These are phyloP conservation scores for Mortierella alpina DNA, from an alignment of 192 early-diverging fungal species.

Conservation along the genomic window DNA sequence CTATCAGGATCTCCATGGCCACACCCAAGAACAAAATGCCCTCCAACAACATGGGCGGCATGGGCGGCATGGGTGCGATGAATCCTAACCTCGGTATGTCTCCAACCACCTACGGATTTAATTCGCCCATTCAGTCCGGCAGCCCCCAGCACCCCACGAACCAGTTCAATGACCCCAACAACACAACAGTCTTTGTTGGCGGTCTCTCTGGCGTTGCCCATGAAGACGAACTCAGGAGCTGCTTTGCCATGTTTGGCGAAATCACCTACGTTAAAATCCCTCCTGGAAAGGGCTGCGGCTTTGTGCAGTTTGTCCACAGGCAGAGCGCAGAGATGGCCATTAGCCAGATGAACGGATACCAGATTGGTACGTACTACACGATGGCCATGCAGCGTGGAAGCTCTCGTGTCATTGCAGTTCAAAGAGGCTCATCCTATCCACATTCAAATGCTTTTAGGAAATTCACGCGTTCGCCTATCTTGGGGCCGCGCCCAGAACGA, in stretches of 20 bases:
- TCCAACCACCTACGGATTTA: slow-evolving; percentile 24
- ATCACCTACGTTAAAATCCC: slow-evolving; percentile 96
- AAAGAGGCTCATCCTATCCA: not conserved
- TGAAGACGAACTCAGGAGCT: slow-evolving; percentile 85
- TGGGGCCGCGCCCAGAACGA: slow-evolving; percentile 71
- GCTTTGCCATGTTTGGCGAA: slow-evolving; percentile 91
- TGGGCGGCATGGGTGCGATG: slow-evolving; percentile 26
- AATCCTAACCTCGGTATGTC: slow-evolving; percentile 39
- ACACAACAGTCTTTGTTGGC: slow-evolving; percentile 98
- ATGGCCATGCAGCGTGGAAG: not conserved
- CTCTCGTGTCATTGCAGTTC: too few species aligned
- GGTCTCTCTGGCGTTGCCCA: slow-evolving; percentile 84
- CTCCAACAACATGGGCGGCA: slow-evolving; percentile 75
- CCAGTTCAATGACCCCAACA: slow-evolving; percentile 82
- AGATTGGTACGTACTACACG: slow-evolving; percentile 67
- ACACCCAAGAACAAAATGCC: slow-evolving; percentile 92
- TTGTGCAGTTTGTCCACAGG: slow-evolving; percentile 90
- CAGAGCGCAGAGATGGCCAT: slow-evolving; percentile 91
- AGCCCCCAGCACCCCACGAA: slow-evolving; percentile 47
- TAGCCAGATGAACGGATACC: slow-evolving; percentile 87
- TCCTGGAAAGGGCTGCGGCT: slow-evolving; percentile 93
- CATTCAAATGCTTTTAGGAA: slow-evolving; percentile 28
- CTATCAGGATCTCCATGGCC: slow-evolving; percentile 91
- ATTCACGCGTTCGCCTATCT: slow-evolving; percentile 64
- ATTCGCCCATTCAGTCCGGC: slow-evolving; percentile 50